Evolutionary conservation across 2,329 filamentous ascomycete species (phyloP).

Genomic region (Mycosphaerella sp.): DNA sequence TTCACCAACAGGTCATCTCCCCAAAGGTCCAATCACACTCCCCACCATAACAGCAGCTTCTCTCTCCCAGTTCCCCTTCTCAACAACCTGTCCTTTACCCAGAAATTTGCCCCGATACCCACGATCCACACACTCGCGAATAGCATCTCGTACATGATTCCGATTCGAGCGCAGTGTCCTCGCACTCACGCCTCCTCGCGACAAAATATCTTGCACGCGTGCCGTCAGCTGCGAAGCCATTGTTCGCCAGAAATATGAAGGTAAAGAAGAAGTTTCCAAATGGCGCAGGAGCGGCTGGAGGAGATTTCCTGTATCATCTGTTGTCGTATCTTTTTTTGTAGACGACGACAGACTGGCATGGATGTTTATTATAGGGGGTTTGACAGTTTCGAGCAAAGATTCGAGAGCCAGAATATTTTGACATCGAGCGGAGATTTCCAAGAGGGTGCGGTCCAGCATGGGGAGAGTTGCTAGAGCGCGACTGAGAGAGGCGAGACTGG

Average conservation of each 20-base stretch:
- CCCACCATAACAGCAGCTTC: slow-evolving; percentile 94
- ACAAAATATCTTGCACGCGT: slow-evolving; percentile 77
- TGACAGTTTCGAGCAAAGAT: slow-evolving; percentile 62
- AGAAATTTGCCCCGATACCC: slow-evolving; percentile 47
- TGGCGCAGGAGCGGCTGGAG: slow-evolving; percentile 62
- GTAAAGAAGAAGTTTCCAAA: slow-evolving; percentile 78
- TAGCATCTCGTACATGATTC: slow-evolving; percentile 65
- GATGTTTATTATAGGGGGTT: slow-evolving; percentile 56
- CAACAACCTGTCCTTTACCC: slow-evolving; percentile 32
- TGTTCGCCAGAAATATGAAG: slow-evolving; percentile 89
- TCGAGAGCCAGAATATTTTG: slow-evolving; percentile 90
- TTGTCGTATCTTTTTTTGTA: neutral
- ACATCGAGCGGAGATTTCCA: slow-evolving; percentile 75
- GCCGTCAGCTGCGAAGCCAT: slow-evolving; percentile 70
- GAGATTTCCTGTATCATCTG: slow-evolving; percentile 44
- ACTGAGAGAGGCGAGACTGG: slow-evolving; percentile 66
- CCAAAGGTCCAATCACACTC: slow-evolving; percentile 60
- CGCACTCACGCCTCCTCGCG: slow-evolving; percentile 74
- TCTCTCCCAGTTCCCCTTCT: slow-evolving; percentile 65
- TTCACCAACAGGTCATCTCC: no score
- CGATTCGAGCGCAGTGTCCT: slow-evolving; percentile 72
- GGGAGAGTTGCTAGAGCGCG: slow-evolving; percentile 74
- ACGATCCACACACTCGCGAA: slow-evolving; percentile 74
- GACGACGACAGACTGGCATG: slow-evolving; percentile 45
- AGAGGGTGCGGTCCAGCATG: slow-evolving; percentile 70